These are phyloP conservation scores for Zopfia rhizophila DNA, from an alignment of 2,329 filamentous ascomycete species.

Conservation along the genomic window DNA sequence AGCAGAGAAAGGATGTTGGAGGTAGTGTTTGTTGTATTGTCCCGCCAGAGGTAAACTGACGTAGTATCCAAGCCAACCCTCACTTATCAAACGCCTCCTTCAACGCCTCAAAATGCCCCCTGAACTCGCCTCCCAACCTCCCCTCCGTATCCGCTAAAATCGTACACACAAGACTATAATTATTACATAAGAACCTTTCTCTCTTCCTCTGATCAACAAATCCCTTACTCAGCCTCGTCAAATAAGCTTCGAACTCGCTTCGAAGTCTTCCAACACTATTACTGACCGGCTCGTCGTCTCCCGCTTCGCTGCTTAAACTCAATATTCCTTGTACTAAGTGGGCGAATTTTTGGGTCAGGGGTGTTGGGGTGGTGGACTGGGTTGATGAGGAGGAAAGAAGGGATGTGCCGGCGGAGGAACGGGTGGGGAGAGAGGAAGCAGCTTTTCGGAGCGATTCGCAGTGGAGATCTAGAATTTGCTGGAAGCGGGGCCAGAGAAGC, in stretches of 20 bases:
- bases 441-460: slow-evolving; percentile 82
- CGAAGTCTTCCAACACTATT: slow-evolving; percentile 81
- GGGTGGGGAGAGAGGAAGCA: slow-evolving; percentile 54
- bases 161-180: slow-evolving; percentile 92
- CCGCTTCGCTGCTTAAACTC: slow-evolving; percentile 84
- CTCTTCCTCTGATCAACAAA: slow-evolving; percentile 83
- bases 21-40: too few species aligned
- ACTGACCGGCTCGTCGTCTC: slow-evolving; percentile 92
- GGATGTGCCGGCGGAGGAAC: slow-evolving; percentile 45
- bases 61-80: too few species aligned
- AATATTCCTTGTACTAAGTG: slow-evolving; percentile 90
- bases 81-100: slow-evolving; percentile 51
- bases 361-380: slow-evolving; percentile 84
- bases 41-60: too few species aligned
- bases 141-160: slow-evolving; percentile 80
- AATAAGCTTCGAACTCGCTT: slow-evolving; percentile 83
- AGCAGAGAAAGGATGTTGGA: too few species aligned
- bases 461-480: slow-evolving; percentile 92
- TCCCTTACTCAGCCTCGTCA: slow-evolving; percentile 78
- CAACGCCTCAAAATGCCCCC: slow-evolving; percentile 76
- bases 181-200: slow-evolving; percentile 92
- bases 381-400: slow-evolving; percentile 59
- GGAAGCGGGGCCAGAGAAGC: slow-evolving; percentile 95
- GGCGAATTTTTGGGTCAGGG: slow-evolving; percentile 93
- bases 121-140: slow-evolving; percentile 78